Base-by-base conservation (phyloP, 805 yeast genomes). In the Candida silvicultrix region DNA sequence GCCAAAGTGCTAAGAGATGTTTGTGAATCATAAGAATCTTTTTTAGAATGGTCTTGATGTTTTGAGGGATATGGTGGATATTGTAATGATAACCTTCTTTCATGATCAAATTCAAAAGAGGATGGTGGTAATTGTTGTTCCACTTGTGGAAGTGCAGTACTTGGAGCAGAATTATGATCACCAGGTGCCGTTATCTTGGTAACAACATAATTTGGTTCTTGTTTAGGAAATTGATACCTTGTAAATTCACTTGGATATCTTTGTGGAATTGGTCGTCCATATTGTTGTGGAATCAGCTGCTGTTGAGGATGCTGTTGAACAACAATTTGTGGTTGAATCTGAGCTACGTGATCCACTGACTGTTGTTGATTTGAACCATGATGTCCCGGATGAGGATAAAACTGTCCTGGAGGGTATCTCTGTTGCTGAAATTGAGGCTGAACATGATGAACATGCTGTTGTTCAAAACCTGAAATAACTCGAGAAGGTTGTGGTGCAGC, bases 1-100 rank as follows among this genome's bases (percentile, higher is more conserved):
- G 62, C 64, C n/a, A 59, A 39, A 2, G 58, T 47, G 2, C 54
- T 49, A 9, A 59, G 39, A 0, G 62, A 58, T 0, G 50, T 44
- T 35, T 58, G 58, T 1, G 57, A 56, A 45, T 53, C 60, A 29
- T 52, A 49, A 0, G 62, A 58, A 35, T 54, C 58, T 14, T 43
- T 47, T 41, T 52, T 53, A 21, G 40, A 52, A n/a, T 28, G 25
- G 5, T 5, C 9, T 23, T 23, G 25, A 23, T 23, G 41, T 4
- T 25, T 19, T 19, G 25, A 19, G 20, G 45, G 42, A 18, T 38
- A 21, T 10, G 50, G 48, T n/a, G 48, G 21, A 14, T 18, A 31
- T 25, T 38, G 40, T 20, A 45, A 32, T 16, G 48, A 41, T n/a
- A 21, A 22, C 25, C 47, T 45, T 45, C 47, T 40, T 16, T 36